phyloP scores from a whole-genome alignment of 805 yeast species.

The Candida vaughaniae region DNA sequence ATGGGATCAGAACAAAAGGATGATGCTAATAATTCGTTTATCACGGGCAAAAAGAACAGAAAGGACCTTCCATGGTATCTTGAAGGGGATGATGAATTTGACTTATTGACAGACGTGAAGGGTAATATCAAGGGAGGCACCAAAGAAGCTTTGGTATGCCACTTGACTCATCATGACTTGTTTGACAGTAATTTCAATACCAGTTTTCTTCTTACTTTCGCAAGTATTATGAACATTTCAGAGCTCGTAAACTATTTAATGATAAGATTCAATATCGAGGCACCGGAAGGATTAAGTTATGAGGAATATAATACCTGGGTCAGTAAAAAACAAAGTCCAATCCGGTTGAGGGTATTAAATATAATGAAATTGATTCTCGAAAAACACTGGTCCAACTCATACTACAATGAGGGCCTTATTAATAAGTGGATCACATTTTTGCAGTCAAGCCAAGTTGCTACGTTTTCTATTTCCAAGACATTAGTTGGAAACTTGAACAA shows the following conservation, averaged over 20 bases:
- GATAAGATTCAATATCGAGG: constrained; percentile 64
- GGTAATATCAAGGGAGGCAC: constrained; percentile 85
- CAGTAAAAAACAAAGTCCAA: constrained; percentile 64
- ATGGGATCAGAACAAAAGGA: constrained; percentile 38
- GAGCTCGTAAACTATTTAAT: constrained; percentile 61
- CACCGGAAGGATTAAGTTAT: constrained; percentile 85
- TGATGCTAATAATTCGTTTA: constrained; percentile 10
- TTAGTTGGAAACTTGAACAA: constrained; percentile 23
- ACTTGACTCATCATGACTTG: constrained; percentile 71
- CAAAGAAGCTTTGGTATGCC: constrained; percentile 71
- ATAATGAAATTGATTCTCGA: constrained; percentile 66
- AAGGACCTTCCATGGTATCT: constrained; percentile 67
- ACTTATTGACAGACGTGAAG: constrained; percentile 56
- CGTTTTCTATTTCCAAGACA: constrained; percentile 27
- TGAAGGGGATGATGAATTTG: constrained; percentile 63
- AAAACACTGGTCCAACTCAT: constrained; percentile 67
- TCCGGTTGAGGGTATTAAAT: constrained; percentile 62
- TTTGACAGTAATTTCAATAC: constrained; percentile 63
- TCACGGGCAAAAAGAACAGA: constrained; percentile 31
- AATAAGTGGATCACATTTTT: constrained; percentile 34
- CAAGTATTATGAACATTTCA: constrained; percentile 67
- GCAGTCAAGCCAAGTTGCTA: constrained; percentile 16
- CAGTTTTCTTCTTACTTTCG: constrained; percentile 71
- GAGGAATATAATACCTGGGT: constrained; percentile 82
- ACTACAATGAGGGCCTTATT: constrained; percentile 46